Evolutionary conservation across 2,329 filamentous ascomycete genomes (phyloP).

Genomic region (Colletotrichum truncatum): DNA sequence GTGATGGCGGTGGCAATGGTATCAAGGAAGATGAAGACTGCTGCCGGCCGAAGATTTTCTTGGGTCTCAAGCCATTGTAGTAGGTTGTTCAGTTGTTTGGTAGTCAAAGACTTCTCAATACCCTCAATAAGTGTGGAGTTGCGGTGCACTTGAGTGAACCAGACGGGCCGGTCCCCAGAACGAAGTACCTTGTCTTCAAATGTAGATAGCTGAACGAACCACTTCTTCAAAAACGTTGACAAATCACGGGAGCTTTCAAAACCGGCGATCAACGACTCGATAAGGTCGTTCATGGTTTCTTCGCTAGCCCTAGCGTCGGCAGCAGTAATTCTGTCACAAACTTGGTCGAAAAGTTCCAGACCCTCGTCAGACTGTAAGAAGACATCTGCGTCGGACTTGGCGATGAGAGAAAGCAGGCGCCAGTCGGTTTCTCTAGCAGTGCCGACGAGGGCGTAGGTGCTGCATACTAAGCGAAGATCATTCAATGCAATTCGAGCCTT

Average conservation of each 20-base stretch:
- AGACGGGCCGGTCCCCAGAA: conserved; percentile 32
- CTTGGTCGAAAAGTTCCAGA: conserved; percentile 46
- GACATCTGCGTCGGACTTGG: conserved; percentile 56
- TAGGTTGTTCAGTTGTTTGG: conserved; percentile 52
- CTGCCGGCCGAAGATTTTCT: conserved; percentile 37
- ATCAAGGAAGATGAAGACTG: conserved; percentile 52
- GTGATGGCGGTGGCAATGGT: conserved; percentile 52
- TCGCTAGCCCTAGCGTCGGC: conserved; percentile 29
- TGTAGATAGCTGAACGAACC: conserved; percentile 53
- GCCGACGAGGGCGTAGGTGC: conserved; percentile 47
- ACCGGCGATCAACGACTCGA: conserved; percentile 53
- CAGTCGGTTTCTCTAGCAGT: conserved; percentile 47
- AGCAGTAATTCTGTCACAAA: conserved; percentile 46
- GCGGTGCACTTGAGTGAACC: conserved; percentile 36
- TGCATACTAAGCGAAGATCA: conserved; percentile 53
- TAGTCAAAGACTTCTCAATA: conserved; percentile 54
- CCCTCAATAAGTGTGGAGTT: conserved; percentile 12
- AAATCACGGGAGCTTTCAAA: conserved; percentile 55
- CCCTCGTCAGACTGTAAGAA: conserved; percentile 51
- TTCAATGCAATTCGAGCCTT: conserved; percentile 45
- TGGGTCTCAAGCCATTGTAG: conserved; percentile 52
- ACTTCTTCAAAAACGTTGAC: conserved; percentile 55
- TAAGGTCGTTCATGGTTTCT: conserved; percentile 43
- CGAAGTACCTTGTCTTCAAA: conserved; percentile 35
- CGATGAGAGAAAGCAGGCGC: conserved; percentile 50